Evolutionary conservation across 2,329 filamentous ascomycete genomes (phyloP).

Genomic region (Aspergillus pseudoglaucus): DNA sequence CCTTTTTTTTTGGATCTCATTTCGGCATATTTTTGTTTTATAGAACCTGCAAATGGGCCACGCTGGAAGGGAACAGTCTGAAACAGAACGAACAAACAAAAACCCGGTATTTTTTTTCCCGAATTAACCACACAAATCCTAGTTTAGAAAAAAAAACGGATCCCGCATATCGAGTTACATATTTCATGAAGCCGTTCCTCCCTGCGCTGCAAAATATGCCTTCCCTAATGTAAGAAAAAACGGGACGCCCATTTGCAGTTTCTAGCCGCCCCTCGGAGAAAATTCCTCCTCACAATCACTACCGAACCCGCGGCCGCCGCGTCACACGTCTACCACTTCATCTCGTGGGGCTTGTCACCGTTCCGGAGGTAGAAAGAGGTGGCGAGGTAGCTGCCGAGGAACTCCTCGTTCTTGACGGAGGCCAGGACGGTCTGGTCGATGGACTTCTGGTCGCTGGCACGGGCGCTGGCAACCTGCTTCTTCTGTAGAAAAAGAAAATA

Average conservation of each 20-base stretch:
- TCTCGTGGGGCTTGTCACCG: conserved; percentile 99
- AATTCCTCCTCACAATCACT: conserved; percentile 31
- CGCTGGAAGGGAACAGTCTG: conserved; percentile 20
- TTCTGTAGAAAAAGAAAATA: conserved; percentile 57
- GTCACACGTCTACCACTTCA: conserved; percentile 77
- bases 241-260: conserved; percentile 26
- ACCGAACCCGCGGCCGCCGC: conserved; percentile 36
- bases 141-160: conserved; percentile 26
- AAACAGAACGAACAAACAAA: conserved; percentile 17
- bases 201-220: conserved; percentile 19
- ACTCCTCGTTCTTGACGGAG: conserved; percentile 96
- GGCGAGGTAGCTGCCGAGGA: conserved; percentile 88
- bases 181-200: conserved; percentile 32
- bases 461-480: conserved; percentile 89
- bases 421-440: conserved; percentile 93
- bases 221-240: conserved; percentile 7
- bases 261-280: conserved; percentile 30
- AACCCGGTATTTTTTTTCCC: conserved; percentile 22
- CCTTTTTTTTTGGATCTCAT: conserved; percentile 15
- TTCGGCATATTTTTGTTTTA: conserved; percentile 24
- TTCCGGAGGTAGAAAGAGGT: conserved; percentile 98
- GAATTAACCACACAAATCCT: conserved; percentile 27
- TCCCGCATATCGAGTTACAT: conserved; percentile 34
- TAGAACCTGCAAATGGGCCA: conserved; percentile 26
- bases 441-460: conserved; percentile 95